Conservation (phyloP, 441 rosid genomes). For the Brassica balearica region DNA sequence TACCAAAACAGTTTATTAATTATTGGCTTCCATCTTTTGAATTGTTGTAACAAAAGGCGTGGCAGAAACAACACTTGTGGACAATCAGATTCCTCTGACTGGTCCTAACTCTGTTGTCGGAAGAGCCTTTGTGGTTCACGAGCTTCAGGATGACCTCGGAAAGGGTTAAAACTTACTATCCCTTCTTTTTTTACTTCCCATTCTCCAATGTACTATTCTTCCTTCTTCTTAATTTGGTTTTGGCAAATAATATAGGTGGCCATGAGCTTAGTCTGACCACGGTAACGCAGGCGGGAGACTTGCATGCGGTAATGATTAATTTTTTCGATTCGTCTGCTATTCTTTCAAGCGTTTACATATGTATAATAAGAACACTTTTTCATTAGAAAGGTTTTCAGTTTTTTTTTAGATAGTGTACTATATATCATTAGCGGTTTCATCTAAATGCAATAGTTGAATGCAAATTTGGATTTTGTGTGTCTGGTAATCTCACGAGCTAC, state of each 20-base stretch:
- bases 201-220: too few species aligned
- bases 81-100: too few species aligned
- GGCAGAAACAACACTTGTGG: constrained; percentile 89
- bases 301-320: constrained; percentile 80
- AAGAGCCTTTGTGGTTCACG: constrained; percentile 97
- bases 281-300: constrained; percentile 98
- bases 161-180: constrained; percentile 59
- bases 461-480: neutral
- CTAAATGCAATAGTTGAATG: neutral
- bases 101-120: constrained; percentile 88
- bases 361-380: neutral
- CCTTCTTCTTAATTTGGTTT: neutral
- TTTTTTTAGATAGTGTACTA: neutral
- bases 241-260: constrained; percentile 59
- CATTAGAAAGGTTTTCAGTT: too few species aligned
- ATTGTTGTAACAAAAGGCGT: constrained; percentile 58
- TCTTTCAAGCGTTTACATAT: constrained; percentile 5
- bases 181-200: neutral
- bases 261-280: constrained; percentile 94
- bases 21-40: too few species aligned
- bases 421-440: neutral
- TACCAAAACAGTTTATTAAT: too few species aligned
- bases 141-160: constrained; percentile 97
- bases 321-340: neutral
- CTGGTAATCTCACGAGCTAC: constrained; percentile 15